Conservation (phyloP, 1,139 yeast genomes). For the Meyerozyma athensensis region DNA sequence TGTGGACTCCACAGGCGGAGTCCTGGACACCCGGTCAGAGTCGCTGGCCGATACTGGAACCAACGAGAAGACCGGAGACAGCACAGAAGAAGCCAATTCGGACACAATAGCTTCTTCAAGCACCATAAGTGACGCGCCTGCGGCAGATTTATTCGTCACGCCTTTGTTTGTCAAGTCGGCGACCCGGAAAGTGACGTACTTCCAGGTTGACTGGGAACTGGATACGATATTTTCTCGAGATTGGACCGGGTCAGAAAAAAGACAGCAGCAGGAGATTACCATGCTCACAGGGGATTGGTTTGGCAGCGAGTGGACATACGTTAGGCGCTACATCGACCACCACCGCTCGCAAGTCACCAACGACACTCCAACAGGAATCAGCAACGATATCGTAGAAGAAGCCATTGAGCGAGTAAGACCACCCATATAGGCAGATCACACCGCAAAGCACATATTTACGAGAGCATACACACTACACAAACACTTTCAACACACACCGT, state of each 20-base stretch:
- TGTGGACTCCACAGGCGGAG: background rate
- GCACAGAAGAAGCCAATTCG: background rate
- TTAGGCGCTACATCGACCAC: slow-evolving; percentile 24
- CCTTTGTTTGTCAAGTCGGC: slow-evolving; percentile 41
- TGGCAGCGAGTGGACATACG: slow-evolving; percentile 40
- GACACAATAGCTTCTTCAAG: background rate
- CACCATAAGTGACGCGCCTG: no score
- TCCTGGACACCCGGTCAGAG: background rate
- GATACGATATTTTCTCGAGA: slow-evolving; percentile 15
- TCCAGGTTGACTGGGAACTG: slow-evolving; percentile 45
- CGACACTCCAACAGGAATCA: slow-evolving; percentile 29
- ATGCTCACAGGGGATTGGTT: slow-evolving; percentile 47
- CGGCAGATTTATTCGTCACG: slow-evolving; percentile 29
- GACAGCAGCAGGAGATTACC: slow-evolving; percentile 24
- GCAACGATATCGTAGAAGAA: slow-evolving; percentile 37
- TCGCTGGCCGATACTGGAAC: background rate
- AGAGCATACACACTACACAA: no score
- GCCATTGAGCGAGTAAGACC: slow-evolving; percentile 33
- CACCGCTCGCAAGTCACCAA: slow-evolving; percentile 17
- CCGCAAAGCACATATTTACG: no score
- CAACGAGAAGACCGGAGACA: background rate
- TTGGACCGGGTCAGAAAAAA: slow-evolving; percentile 11
- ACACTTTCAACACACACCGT: no score
- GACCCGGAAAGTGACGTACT: slow-evolving; percentile 39
- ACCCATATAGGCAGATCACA: slow-evolving; percentile 26